These are phyloP conservation scores for Globisporangium alternatum DNA, from an alignment of 352 stramenopile genomes.

Conservation along the genomic window DNA sequence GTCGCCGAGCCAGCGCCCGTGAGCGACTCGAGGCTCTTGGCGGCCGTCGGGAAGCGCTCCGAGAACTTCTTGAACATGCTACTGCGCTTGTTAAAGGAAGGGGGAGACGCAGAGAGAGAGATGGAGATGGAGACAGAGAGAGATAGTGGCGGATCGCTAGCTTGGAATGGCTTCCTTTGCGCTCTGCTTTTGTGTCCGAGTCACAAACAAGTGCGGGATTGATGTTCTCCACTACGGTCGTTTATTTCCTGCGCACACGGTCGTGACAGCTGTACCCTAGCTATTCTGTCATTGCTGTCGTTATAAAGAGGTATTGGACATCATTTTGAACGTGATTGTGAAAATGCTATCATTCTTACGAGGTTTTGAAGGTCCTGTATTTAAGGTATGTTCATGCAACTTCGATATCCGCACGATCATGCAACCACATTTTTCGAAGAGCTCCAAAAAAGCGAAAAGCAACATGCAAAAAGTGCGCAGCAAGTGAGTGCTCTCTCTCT, in stretches of 20 bases:
- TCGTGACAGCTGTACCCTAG: neutral
- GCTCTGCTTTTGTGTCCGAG: neutral
- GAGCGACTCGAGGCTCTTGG: constrained; percentile 67
- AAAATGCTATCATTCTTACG: neutral
- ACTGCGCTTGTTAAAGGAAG: neutral
- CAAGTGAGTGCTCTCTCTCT: constrained; percentile 32
- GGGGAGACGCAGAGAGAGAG: neutral
- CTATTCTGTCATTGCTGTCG: neutral
- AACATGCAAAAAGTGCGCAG: constrained; percentile 47
- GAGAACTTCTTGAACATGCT: constrained; percentile 79
- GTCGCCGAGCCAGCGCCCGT: constrained; percentile 25
- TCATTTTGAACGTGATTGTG: no score
- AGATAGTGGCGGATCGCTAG: neutral
- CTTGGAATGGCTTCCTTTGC: constrained; percentile 13
- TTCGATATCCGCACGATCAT: constrained; percentile 1
- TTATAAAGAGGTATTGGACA: neutral
- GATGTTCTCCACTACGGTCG: constrained; percentile 4
- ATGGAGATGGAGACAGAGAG: neutral
- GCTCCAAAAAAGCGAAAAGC: neutral
- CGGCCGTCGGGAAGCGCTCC: constrained; percentile 68
- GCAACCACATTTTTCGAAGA: constrained; percentile 5
- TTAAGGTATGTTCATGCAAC: neutral
- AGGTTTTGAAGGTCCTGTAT: neutral
- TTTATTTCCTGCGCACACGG: constrained; percentile 10
- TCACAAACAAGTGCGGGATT: neutral